These are phyloP conservation scores for Alternaria longipes DNA, from an alignment of 2,329 filamentous ascomycete species.

Conservation along the genomic window DNA sequence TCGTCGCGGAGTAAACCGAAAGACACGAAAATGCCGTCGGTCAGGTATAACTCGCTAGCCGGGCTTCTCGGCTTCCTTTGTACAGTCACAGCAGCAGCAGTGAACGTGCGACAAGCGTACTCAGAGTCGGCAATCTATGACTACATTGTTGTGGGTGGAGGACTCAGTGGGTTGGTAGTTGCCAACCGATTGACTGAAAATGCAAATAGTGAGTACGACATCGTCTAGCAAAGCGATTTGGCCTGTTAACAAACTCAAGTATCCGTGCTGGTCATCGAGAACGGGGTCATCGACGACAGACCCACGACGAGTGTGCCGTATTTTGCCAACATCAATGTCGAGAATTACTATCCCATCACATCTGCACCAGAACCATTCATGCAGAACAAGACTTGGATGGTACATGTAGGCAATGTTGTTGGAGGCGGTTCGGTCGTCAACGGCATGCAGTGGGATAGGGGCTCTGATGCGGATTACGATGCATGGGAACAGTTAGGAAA, in stretches of 20 bases:
- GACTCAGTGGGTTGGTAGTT: constrained; percentile 28
- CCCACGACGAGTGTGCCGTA: constrained; percentile 18
- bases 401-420: constrained; percentile 37
- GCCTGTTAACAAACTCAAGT: constrained; percentile 6
- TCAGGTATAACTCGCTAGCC: background rate
- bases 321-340: constrained; percentile 20
- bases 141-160: constrained; percentile 35
- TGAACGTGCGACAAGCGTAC: background rate
- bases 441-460: constrained; percentile 47
- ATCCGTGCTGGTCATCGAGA: constrained; percentile 30
- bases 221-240: background rate
- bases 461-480: constrained; percentile 52
- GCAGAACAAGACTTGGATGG: constrained; percentile 30
- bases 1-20: background rate
- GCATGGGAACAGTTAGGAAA: constrained; percentile 67
- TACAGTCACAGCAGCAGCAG: background rate
- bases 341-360: constrained; percentile 22
- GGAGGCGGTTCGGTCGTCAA: constrained; percentile 48
- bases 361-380: constrained; percentile 30
- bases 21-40: background rate
- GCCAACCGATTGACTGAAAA: constrained; percentile 29
- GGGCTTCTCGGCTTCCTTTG: background rate
- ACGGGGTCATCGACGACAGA: constrained; percentile 22
- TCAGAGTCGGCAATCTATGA: constrained; percentile 15
- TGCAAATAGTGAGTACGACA: background rate